Evolutionary conservation across 2,329 filamentous ascomycete species (phyloP).

Genomic region (Fusarium albosuccineum): DNA sequence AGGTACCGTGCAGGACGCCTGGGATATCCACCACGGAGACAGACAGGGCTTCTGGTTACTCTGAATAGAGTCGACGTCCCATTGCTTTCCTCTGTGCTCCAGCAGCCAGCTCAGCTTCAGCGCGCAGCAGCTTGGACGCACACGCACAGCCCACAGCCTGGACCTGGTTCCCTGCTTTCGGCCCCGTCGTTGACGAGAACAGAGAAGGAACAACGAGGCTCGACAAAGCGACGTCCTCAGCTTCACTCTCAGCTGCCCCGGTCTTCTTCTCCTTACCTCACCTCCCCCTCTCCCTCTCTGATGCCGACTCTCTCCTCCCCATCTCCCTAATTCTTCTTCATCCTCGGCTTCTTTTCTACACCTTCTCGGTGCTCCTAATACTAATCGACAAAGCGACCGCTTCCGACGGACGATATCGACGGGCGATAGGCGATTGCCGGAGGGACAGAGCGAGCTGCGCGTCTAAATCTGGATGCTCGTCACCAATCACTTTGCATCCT

Average conservation of each 20-base stretch:
- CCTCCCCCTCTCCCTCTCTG: too few relatives aligned
- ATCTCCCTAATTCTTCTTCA: slow-evolving; percentile 7
- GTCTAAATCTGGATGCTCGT: slow-evolving; percentile 33
- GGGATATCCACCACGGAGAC: slow-evolving; percentile 17
- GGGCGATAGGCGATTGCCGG: slow-evolving; percentile 36
- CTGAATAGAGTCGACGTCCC: slow-evolving; percentile 4
- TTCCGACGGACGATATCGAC: slow-evolving; percentile 17
- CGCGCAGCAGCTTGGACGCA: slow-evolving; percentile 6
- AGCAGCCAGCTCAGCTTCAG: slow-evolving; percentile 27
- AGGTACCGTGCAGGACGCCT: slow-evolving; percentile 35
- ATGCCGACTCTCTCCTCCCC: slow-evolving; percentile 18
- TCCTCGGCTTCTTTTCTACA: slow-evolving; percentile 15
- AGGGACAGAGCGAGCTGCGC: slow-evolving; percentile 34
- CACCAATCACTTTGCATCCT: slow-evolving; percentile 38
- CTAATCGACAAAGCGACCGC: slow-evolving; percentile 31
- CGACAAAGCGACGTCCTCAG: slow-evolving; percentile 28
- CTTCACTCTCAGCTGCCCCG: slow-evolving; percentile 30
- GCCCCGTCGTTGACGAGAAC: slow-evolving; percentile 14
- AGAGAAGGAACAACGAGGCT: slow-evolving; percentile 10
- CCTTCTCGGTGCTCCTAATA: slow-evolving; percentile 30
- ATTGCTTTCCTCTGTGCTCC: not conserved
- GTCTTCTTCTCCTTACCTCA: slow-evolving; percentile 26
- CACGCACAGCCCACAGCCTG: slow-evolving; percentile 39
- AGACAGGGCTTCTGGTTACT: slow-evolving; percentile 13
- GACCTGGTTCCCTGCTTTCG: slow-evolving; percentile 29